These are phyloP conservation scores for Lactarius psammicola DNA, from an alignment of 768 basidiomycete species.

Conservation along the genomic window DNA sequence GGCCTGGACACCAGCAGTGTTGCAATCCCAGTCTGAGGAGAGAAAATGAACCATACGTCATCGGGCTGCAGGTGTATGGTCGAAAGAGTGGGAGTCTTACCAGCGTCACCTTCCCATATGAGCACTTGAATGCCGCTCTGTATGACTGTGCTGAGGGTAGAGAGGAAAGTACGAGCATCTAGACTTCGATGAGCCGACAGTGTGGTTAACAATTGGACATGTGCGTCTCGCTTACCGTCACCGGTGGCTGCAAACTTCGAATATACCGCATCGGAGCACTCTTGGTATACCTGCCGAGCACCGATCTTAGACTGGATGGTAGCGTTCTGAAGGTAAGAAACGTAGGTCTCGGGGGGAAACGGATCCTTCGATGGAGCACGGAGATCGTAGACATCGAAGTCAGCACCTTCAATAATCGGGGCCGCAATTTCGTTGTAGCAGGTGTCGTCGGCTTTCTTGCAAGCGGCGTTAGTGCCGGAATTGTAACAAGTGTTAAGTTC, in stretches of 20 bases:
- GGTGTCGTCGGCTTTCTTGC: slow-evolving; percentile 45
- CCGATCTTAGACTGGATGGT: slow-evolving; percentile 36
- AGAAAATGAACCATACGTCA: slow-evolving; percentile 40
- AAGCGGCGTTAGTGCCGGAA: slow-evolving; percentile 44
- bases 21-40: slow-evolving; percentile 43
- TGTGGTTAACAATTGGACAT: background rate
- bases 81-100: background rate
- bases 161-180: background rate
- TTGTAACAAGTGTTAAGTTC: slow-evolving; percentile 48
- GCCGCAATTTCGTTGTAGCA: slow-evolving; percentile 51
- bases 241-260: slow-evolving; percentile 40
- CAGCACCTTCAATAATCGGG: slow-evolving; percentile 41
- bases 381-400: slow-evolving; percentile 48
- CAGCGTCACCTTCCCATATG: slow-evolving; percentile 45
- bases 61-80: background rate
- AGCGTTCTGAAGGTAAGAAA: slow-evolving; percentile 26
- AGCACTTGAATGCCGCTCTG: slow-evolving; percentile 41
- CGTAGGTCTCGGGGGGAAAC: slow-evolving; percentile 40
- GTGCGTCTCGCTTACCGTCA: slow-evolving; percentile 45
- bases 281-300: slow-evolving; percentile 38
- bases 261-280: slow-evolving; percentile 38
- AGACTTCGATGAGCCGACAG: slow-evolving; percentile 32
- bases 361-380: slow-evolving; percentile 38
- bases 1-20: slow-evolving; percentile 46
- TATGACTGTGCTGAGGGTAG: background rate